These are phyloP conservation scores for Ceratobasidium sp. DNA, from an alignment of 1,284 basidiomycete species.

Conservation along the genomic window DNA sequence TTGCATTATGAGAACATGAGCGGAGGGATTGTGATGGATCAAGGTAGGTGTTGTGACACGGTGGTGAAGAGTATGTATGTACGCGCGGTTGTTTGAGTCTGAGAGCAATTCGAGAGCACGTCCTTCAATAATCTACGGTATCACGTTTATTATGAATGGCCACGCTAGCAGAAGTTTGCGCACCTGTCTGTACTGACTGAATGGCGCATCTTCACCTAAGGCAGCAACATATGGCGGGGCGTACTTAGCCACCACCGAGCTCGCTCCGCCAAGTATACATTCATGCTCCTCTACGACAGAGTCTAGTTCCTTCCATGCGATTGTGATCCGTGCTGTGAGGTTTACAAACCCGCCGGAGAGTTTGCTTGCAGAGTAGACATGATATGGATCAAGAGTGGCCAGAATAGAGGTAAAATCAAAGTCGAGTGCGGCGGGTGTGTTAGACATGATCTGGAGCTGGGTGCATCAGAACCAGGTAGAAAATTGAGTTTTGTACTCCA, in stretches of 20 bases:
- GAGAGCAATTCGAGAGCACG: constrained; percentile 21
- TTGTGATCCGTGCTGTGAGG: neutral
- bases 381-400: constrained; percentile 27
- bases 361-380: neutral
- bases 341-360: constrained; percentile 26
- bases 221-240: constrained; percentile 22
- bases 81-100: neutral
- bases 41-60: constrained; percentile 3
- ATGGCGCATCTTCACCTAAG: constrained; percentile 29
- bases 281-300: constrained; percentile 6
- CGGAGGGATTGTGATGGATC: constrained; percentile 5
- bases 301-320: no score
- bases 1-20: constrained; percentile 14
- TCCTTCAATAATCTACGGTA: constrained; percentile 20
- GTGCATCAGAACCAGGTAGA: no score
- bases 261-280: neutral
- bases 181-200: constrained; percentile 32
- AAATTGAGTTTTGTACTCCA: no score
- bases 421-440: neutral
- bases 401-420: constrained; percentile 14
- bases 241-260: constrained; percentile 28
- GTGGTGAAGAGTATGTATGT: constrained; percentile 14
- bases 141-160: neutral
- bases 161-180: neutral
- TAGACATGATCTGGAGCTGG: neutral